Evolutionary conservation across 345 rosid genomes (phyloP).

Genomic region (Aurinia saxatilis): DNA sequence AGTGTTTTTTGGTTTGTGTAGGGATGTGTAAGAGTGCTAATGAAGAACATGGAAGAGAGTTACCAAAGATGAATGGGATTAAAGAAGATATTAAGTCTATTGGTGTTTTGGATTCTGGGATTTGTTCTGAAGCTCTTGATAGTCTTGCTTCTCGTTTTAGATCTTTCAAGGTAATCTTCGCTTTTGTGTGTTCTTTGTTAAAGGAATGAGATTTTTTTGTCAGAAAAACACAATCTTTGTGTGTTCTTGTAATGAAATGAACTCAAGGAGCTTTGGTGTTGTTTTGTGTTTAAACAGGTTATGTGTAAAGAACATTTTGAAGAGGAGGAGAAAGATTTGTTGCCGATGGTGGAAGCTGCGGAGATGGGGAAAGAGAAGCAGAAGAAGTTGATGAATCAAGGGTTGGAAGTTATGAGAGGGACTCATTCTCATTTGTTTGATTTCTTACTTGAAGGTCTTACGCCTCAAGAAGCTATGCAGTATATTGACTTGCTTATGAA

Average conservation of each 20-base stretch:
- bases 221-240: background rate
- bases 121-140: conserved; percentile 42
- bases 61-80: conserved; percentile 68
- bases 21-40: conserved; percentile 60
- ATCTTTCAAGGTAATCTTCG: conserved; percentile 38
- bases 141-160: conserved; percentile 49
- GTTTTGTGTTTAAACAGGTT: conserved; percentile 20
- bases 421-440: conserved; percentile 47
- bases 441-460: conserved; percentile 48
- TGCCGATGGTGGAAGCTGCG: conserved; percentile 60
- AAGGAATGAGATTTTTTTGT: too few relatives aligned
- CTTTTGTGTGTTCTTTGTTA: too few relatives aligned
- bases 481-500: conserved; percentile 45
- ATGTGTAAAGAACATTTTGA: conserved; percentile 53
- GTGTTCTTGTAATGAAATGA: background rate
- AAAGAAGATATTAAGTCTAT: conserved; percentile 64
- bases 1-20: conserved; percentile 2
- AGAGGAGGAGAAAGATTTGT: conserved; percentile 52
- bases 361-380: conserved; percentile 54
- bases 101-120: conserved; percentile 45
- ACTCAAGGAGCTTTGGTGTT: background rate
- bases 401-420: conserved; percentile 49
- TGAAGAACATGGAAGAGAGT: conserved; percentile 62
- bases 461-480: conserved; percentile 60
- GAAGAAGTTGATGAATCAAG: conserved; percentile 32